Base-by-base conservation (phyloP, 208 protist genomes). In the Wallacemonas rigidus region DNA sequence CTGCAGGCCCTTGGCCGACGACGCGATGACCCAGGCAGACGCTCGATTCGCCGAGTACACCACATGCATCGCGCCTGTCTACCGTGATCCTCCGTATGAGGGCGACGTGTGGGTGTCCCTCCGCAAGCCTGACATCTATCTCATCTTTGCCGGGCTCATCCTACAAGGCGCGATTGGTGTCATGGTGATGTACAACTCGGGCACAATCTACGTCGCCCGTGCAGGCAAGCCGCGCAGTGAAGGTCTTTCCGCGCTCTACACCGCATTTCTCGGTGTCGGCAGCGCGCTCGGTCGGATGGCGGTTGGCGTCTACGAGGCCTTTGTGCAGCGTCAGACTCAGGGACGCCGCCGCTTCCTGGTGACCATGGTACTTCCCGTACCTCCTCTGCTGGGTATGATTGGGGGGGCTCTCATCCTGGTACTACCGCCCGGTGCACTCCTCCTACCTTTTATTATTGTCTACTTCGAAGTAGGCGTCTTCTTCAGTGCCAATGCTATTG, bases 101-200 rank as follows among this genome's bases (percentile, higher is more conserved):
- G 81, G 81, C 68, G 67, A 69, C 41, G 60, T 88, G 40, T 81
- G 68, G 70, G 78, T 82, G 48, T 77, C 84, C 54, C 68, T 86
- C 48, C 62, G 71, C 35, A 62, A 40, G 11, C 15, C 77, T 14
- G 86, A 91, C 44, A 47, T 91, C 11, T 91, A 80, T 72, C 76
- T 91, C 2, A 82, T 91, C 65, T 61, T 88, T 43, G 57, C 88
- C 44, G 74, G 76, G 48, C 87, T 91, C 54, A 73, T 87, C 7
- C 83, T 72, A 51, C 75, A 91, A 54, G 82, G 83, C 43, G 76
- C 69, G 51, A 81, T 86, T 57, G 83, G 80, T 17, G 57, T 54
- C 54, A 78, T 91, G n/a, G 81, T 91, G 39, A 85, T 91, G 78
- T 91, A 87, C 82, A 91, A 91, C 69, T 65, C 76, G 38, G 77